Base-by-base conservation (phyloP, 2,329 filamentous ascomycete species). In the Beauveria scarabaeidicola region DNA sequence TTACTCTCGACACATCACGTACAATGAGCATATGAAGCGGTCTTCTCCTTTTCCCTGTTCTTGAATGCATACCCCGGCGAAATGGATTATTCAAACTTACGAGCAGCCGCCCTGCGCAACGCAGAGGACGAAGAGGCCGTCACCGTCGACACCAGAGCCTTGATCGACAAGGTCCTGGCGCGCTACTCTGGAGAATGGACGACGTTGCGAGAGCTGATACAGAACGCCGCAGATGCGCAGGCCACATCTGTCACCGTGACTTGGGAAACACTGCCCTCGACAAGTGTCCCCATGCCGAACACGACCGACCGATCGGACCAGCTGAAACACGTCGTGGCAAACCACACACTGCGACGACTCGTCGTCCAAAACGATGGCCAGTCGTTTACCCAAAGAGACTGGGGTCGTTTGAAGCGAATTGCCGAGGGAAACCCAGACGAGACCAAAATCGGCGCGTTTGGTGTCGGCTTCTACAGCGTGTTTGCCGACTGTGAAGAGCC, bases 361-460 rank as follows among this genome's bases (percentile, higher is more conserved):
- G 80, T 97, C 10, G 92, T 97, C 7, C 89, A 91, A 63, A 99
- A 99, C 69, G 88, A 99, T 74, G 94, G 94, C 40, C 83, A 90
- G 64, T 82, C 90, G 0, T 99, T 99, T 69, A 88, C 85, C 55
- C 83, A 88, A 67, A 95, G 91, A 19, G 94, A 99, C 73, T 99
- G 94, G 94, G 86, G 86, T 50, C 84, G 94, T 58, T 72, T 99
- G 64, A 97, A 97, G 78, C 86, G 93, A 62, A 99, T 99, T 63
- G 95, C 94, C n/a, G 94, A 99, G 72, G 95, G 94, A 51, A 99
- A 99, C 69, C 94, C 94, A 0, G 94, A 99, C 72, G 94, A 99
- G 75, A 97, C 92, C 51, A 99, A 99, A 78, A 99, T 99, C 67
- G 94, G 94, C 58, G 95, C 94, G 3, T 99, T 99, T 71, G 94